Evolutionary conservation across 2,329 filamentous ascomycete genomes (phyloP).

Genomic region (Endothia cerciana): DNA sequence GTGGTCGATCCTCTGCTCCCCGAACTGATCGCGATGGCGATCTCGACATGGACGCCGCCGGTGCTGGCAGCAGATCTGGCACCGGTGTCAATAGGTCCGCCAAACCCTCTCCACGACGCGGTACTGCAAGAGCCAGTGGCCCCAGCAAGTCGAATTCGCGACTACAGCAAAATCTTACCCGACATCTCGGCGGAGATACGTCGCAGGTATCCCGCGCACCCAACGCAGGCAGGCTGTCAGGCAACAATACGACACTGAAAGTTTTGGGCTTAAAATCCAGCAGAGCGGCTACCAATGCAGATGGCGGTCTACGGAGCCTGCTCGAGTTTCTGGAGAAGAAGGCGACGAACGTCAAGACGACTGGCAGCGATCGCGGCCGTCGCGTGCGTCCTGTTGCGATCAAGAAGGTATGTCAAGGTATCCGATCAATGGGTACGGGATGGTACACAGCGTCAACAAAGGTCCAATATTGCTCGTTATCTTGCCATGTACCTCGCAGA

Average conservation of each 20-base stretch:
- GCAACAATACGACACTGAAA: constrained; percentile 45
- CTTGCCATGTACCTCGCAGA: constrained; percentile 43
- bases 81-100: constrained; percentile 40
- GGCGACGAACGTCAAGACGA: constrained; percentile 42
- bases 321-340: constrained; percentile 74
- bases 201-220: constrained; percentile 33
- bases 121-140: constrained; percentile 27
- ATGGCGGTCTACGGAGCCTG: constrained; percentile 68
- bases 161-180: constrained; percentile 32
- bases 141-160: constrained; percentile 28
- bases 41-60: constrained; percentile 56
- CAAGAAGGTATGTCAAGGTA: constrained; percentile 73
- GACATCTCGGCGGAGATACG: constrained; percentile 40
- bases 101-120: constrained; percentile 22
- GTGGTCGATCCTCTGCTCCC: constrained; percentile 40
- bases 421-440: constrained; percentile 49
- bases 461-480: constrained; percentile 46
- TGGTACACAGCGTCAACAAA: constrained; percentile 44
- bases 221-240: constrained; percentile 32
- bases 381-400: constrained; percentile 64
- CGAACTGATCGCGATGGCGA: constrained; percentile 60
- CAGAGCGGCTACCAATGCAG: constrained; percentile 68
- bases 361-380: constrained; percentile 41
- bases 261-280: constrained; percentile 69
- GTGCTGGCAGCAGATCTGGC: constrained; percentile 29